Conservation (phyloP, 345 rosid species). For the Brassica rapa region DNA sequence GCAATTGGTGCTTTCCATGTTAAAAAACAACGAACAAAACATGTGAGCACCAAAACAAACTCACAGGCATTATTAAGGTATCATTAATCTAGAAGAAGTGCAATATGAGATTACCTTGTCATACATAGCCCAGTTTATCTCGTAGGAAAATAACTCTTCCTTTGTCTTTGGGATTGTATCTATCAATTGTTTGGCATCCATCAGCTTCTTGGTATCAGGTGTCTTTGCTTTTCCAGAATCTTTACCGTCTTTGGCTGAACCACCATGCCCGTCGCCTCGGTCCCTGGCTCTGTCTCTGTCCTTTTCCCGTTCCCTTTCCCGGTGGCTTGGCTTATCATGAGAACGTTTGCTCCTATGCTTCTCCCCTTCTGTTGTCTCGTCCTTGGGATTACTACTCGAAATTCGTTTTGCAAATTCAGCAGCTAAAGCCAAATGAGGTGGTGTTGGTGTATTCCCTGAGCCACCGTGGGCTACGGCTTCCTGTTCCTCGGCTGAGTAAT, state of each 20-base stretch:
- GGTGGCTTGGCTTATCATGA: conserved; percentile 66
- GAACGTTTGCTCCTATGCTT: conserved; percentile 77
- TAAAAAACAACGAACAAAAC: background rate
- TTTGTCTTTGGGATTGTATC: conserved; percentile 98
- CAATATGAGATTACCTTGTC: conserved; percentile 60
- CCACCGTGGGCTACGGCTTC: conserved; percentile 64
- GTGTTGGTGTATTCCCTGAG: conserved; percentile 58
- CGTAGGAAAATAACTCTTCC: conserved; percentile 88
- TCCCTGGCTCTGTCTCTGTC: conserved; percentile 62
- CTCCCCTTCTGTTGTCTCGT: conserved; percentile 69
- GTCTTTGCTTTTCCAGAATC: conserved; percentile 59
- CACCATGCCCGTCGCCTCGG: conserved; percentile 55
- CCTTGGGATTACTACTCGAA: conserved; percentile 66
- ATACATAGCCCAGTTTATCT: conserved; percentile 88
- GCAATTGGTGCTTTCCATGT: conserved; percentile 62
- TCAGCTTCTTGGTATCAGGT: conserved; percentile 76
- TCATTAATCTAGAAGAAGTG: background rate
- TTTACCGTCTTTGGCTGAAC: conserved; percentile 34
- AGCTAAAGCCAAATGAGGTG: conserved; percentile 88
- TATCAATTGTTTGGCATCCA: conserved; percentile 94
- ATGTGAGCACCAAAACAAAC: conserved; percentile 27
- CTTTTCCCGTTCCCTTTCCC: conserved; percentile 57
- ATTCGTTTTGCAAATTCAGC: conserved; percentile 92
- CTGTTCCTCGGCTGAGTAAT: conserved; percentile 92
- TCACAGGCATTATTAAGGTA: background rate